Percentiles rank a stretch among this genome's conserved stretches.
Evolutionary conservation across 495 filamentous ascomycete species (phyloP).

Genomic region (Neurospora cerealis): DNA sequence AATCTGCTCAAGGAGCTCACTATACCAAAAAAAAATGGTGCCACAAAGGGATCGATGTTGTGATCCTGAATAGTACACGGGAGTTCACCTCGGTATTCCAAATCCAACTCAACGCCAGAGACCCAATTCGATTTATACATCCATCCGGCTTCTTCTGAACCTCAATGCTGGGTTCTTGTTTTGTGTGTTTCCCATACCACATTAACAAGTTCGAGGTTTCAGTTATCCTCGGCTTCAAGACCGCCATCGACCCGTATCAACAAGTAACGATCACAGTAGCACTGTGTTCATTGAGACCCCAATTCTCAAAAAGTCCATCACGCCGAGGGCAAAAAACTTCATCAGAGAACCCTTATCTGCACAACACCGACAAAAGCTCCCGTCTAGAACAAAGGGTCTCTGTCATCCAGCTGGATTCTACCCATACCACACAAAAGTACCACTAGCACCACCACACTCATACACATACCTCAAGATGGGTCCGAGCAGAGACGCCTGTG

Average conservation of each 20-base stretch:
- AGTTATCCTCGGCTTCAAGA: not conserved
- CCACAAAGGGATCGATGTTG: not conserved
- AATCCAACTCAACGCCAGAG: not conserved
- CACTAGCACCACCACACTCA: not conserved
- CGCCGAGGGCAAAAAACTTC: not conserved
- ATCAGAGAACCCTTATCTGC: not conserved
- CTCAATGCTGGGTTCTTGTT: not conserved
- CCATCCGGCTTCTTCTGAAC: not conserved
- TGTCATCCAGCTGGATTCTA: not conserved
- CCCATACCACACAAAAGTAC: not conserved
- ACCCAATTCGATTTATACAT: not conserved
- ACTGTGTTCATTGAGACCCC: not conserved
- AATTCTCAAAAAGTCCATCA: not conserved
- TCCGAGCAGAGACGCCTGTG: not conserved
- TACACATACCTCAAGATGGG: not conserved
- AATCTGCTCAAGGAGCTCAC: not conserved
- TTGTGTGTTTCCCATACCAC: not conserved
- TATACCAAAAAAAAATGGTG: not conserved
- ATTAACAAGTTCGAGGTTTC: not conserved
- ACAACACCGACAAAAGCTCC: not conserved
- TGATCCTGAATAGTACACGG: not conserved
- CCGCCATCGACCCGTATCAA: not conserved
- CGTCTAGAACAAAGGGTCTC: not conserved
- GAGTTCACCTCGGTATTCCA: not conserved
- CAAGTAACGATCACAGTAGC: not conserved